Evolutionary conservation across 2,329 filamentous ascomycete species (phyloP), one percentile per base, ranked within the genome.

Genomic region (Neoscytalidium dimidiatum): DNA sequence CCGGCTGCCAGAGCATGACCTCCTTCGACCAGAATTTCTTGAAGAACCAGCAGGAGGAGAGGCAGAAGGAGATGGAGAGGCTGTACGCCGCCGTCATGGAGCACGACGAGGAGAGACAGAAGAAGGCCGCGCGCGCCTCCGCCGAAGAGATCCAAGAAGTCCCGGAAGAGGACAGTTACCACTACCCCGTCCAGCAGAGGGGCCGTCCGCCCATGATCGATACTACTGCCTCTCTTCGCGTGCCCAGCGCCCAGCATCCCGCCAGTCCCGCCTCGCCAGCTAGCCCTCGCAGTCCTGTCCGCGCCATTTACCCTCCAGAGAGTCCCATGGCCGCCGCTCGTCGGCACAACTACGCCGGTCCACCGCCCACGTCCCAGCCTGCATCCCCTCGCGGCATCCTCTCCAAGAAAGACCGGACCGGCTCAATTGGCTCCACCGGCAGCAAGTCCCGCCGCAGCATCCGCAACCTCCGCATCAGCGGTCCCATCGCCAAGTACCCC

Each of bases 31-130:
- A 90, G 66, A 85, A 84, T 66, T 85, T 97, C 17, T 85, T 97
- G 26, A 86, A 90, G 66, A 85, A 86, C 66, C 92, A 97, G 78
- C 87, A 86, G 74, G 84, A 85, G 72, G 89, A 90, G 81, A 88
- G 92, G 68, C 89, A 95, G 77, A 84, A 89, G 69, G 91, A 97
- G 75, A 88, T 97, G 77, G 93, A 97, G 77, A 88, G 92, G 71
- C 88, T 98, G 75, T 98, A 97, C 79, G 92, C 89, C 67, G 90
- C 93, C 70, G 94, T 97, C 68, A 90, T 97, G 88, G 92, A 93
- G 76, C 91, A 96, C 71, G 94, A 97, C 68, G 84, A 83, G 51
- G 79, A 81, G 68, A 84, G 81, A 66, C 71, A 73, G 29, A 71
- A 71, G 31, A 71, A 73, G n/a, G 71, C 72, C 44, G 67, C 70